Evolutionary conservation across 169 alveolate species (phyloP).

Genomic region (Plasmodium cynomolgi): DNA sequence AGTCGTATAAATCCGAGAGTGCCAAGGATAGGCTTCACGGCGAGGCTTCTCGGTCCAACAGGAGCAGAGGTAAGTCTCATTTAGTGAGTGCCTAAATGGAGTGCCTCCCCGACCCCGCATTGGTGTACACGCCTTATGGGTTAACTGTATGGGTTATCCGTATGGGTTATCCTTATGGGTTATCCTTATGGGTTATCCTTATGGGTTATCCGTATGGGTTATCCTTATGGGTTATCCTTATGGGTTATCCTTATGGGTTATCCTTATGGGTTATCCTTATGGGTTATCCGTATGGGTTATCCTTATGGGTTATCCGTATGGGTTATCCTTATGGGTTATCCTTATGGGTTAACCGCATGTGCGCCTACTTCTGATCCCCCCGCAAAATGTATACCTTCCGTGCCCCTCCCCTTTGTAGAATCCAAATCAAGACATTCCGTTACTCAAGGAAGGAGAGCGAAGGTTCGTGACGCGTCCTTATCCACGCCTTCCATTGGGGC

Average conservation of each 20-base stretch:
- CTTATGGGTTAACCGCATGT: background rate
- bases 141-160: background rate
- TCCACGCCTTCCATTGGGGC: background rate
- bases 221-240: background rate
- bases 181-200: background rate
- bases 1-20: slow-evolving; percentile 3
- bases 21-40: slow-evolving; percentile 14
- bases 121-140: background rate
- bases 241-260: background rate
- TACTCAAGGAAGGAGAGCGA: slow-evolving; percentile 25
- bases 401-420: background rate
- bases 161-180: background rate
- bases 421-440: slow-evolving; percentile 15
- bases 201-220: background rate
- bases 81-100: background rate
- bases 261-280: background rate
- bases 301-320: background rate
- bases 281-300: background rate
- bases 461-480: slow-evolving; percentile 10
- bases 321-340: too few relatives aligned
- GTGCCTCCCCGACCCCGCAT: background rate
- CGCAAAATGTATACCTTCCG: background rate
- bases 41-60: slow-evolving; percentile 23
- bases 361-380: background rate
- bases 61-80: slow-evolving; percentile 19